Evolutionary conservation across 2,329 filamentous ascomycete species (phyloP), one percentile per base, ranked within the genome.

Genomic region (Paracorniculantispora psalliotae): DNA sequence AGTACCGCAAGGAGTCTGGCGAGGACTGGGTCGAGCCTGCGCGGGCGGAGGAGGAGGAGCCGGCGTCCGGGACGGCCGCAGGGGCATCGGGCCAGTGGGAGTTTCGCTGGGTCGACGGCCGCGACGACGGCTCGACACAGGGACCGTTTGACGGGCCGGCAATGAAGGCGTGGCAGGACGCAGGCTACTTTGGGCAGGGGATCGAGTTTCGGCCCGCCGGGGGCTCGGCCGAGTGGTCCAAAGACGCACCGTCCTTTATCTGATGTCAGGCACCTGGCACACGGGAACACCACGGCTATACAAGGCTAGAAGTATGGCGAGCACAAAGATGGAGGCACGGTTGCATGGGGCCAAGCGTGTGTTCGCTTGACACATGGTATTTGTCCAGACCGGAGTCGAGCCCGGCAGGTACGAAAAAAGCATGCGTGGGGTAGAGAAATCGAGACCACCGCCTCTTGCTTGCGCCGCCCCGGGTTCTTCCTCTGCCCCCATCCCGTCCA

Each of bases 161-260:
- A 39, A 97, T 99, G 94, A 84, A 86, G 67, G 89, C 90, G 2
- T 99, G 94, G 94, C 86, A 89, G 65, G 86, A 90, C 62, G 91
- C 91, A 25, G 94, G 94, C 2, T 97, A 97, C 71, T 99, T 99
- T 73, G 89, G 87, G 13, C 88, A 94, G 63, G 91, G 90, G 0
- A 91, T 96, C 25, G 93, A 92, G 70, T 92, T 93, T 67, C 81
- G 86, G 63, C 78, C 74, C 61, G 81, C 76, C 7, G 84, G 81
- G 12, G 78, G 81, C 48, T 80, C 81, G 25, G 77, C 73, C 23
- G 54, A 72, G 12, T 89, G 86, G 86, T 79, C 68, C 59, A 73
- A 73, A 54, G 70, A 77, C 17, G 77, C 75, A 50, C 54, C 54
- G 41, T 71, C 70, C 53, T 87, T 87, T 72, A 73, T 76, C 65